Conservation (phyloP, 164 flowering plant genomes). For the Vitis labrusca region DNA sequence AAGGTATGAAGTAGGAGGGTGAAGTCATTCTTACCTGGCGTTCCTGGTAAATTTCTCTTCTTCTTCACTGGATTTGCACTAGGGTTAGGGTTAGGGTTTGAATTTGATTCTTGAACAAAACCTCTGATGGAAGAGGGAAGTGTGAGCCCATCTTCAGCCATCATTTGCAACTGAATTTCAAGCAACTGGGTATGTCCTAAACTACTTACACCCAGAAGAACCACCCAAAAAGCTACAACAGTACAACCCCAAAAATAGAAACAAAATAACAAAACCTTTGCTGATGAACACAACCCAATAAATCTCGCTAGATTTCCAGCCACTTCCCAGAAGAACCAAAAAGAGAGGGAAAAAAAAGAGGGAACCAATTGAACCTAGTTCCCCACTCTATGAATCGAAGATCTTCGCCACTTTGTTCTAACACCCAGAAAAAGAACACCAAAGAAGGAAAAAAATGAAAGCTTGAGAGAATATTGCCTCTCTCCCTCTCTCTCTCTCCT, state of each 20-base stretch:
- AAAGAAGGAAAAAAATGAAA: constrained; percentile 9
- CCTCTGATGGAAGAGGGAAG: constrained; percentile 35
- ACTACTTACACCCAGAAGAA: constrained; percentile 9
- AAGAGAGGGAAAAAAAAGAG: neutral
- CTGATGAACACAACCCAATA: too few species aligned
- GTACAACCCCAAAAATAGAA: too few species aligned
- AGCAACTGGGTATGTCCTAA: constrained; percentile 2
- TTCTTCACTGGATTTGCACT: constrained; percentile 36
- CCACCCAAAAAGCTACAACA: too few species aligned
- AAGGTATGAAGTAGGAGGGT: neutral
- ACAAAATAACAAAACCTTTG: too few species aligned
- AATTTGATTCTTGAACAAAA: constrained; percentile 31
- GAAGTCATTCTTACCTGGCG: constrained; percentile 48
- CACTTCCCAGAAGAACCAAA: too few species aligned
- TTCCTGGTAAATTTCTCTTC: constrained; percentile 73
- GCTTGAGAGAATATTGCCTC: constrained; percentile 26
- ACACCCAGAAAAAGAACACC: constrained; percentile 13
- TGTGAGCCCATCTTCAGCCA: constrained; percentile 50
- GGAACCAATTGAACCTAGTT: too few species aligned
- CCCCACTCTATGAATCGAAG: too few species aligned
- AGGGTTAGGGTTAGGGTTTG: constrained; percentile 38
- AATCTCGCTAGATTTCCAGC: too few species aligned
- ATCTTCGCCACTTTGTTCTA: neutral
- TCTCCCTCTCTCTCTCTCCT: constrained; percentile 24
- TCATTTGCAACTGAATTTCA: constrained; percentile 27